Evolutionary conservation across 2,329 filamentous ascomycete species (phyloP), one percentile per base, ranked within the genome.

Genomic region (Colletotrichum sansevieriae): DNA sequence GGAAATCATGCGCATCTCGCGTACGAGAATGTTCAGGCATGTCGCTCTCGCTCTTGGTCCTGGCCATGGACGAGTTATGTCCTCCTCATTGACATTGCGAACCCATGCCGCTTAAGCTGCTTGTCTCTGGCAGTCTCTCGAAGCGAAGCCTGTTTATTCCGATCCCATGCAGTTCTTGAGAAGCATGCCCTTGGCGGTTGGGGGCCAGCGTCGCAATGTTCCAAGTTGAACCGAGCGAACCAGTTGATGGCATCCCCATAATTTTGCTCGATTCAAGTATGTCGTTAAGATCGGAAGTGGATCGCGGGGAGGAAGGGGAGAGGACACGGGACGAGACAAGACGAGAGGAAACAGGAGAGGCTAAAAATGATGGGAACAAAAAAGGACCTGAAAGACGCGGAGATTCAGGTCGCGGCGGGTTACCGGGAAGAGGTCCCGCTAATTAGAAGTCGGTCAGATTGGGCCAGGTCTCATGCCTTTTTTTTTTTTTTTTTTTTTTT

Each of bases 211-310:
- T 61, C 58, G 41, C 46, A 29, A 54, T 41, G 54, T 65, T 55
- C 37, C 61, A 57, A 63, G 39, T 13, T 55, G 18, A 55, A 55
- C 52, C 55, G 55, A 61, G 57, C 41, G 55, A 60, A 37, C 46
- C 44, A 22, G 10, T 39, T n/a, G 63, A 43, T 18, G 29, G 49
- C 11, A 44, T 25, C 66, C 56, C 66, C 66, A 69, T 69, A 66
- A 37, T 11, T 37, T 43, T 51, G 46, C 65, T 69, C 63, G 43
- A 66, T 66, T 61, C 66, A 69, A 69, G 66, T 55, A 69, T 66
- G 49, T 69, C 62, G 66, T 69, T 65, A 61, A 69, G 66, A 69
- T 69, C 66, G 55, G 13, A 49, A 66, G 66, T 69, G 66, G 66
- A 66, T 69, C 63, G 66, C 22, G 62, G 66, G 66, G 65, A 46